Conservation (phyloP, 208 protist genomes). For the Tritrichomonas musculus region DNA sequence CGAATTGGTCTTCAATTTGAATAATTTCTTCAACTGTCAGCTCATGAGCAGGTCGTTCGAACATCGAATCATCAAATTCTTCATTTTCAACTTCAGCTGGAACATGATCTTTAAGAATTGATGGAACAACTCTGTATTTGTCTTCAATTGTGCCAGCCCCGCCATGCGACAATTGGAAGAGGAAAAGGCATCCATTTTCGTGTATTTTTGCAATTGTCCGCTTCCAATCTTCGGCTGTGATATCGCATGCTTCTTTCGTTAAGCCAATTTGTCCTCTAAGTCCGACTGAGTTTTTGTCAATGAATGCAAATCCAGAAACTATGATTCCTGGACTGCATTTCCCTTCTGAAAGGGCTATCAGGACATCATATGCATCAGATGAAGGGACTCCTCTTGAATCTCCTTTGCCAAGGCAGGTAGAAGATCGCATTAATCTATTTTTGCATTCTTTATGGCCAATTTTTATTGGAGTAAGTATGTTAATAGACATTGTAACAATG, state of each 20-base stretch:
- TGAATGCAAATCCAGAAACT: not conserved
- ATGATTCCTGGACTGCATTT: not conserved
- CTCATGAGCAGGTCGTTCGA: not conserved
- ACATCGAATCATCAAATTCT: too few relatives aligned
- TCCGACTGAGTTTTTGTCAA: not conserved
- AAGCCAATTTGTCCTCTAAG: not conserved
- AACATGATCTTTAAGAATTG: too few relatives aligned
- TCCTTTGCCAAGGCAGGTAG: not conserved
- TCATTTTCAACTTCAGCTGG: not conserved
- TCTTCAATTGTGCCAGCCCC: not conserved
- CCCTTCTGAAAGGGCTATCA: not conserved
- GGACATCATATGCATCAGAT: not conserved
- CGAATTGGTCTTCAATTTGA: not conserved
- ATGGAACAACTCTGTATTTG: not conserved
- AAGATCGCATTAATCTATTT: not conserved
- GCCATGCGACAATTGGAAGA: not conserved
- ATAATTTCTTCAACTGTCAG: slow-evolving; percentile 21
- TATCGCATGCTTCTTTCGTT: not conserved
- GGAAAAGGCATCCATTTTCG: not conserved
- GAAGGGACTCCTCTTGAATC: not conserved
- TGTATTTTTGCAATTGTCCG: too few relatives aligned
- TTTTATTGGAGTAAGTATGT: too few relatives aligned
- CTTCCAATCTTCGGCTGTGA: too few relatives aligned
- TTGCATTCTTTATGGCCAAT: too few relatives aligned
- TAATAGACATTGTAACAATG: too few relatives aligned